Evolutionary conservation across 2,329 filamentous ascomycete genomes (phyloP).

Genomic region (Herpotrichia juniperi): DNA sequence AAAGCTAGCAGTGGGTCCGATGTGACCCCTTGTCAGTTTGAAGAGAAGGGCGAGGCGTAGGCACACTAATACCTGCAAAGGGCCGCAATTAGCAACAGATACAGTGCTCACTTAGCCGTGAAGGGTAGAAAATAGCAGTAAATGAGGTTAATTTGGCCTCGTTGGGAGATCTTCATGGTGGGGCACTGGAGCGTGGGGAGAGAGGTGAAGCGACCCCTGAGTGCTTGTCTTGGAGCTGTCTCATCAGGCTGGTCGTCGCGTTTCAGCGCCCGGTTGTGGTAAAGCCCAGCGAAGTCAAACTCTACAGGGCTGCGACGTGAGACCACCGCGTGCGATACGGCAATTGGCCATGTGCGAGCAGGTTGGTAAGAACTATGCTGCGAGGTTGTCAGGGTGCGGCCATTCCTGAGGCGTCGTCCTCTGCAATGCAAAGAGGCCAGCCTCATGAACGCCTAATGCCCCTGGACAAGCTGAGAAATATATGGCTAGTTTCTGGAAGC

Average conservation of each 20-base stretch:
- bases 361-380: conserved; percentile 10
- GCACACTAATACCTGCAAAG: conserved; percentile 21
- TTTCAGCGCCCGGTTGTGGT: conserved; percentile 41
- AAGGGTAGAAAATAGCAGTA: conserved; percentile 21
- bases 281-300: conserved; percentile 28
- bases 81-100: conserved; percentile 32
- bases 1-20: conserved; percentile 42
- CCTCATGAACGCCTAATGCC: neutral
- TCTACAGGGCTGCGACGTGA: conserved; percentile 32
- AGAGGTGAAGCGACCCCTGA: conserved; percentile 24
- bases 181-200: conserved; percentile 20
- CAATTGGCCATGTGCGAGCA: conserved; percentile 18
- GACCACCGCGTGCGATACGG: conserved; percentile 20
- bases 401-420: neutral
- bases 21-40: conserved; percentile 45
- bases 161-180: conserved; percentile 17
- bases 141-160: conserved; percentile 23
- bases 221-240: conserved; percentile 42
- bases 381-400: neutral
- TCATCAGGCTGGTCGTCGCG: conserved; percentile 34
- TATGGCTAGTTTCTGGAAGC: neutral
- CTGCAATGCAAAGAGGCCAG: conserved; percentile 3
- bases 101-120: conserved; percentile 13
- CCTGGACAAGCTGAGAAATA: conserved; percentile 2
- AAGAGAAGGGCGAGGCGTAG: conserved; percentile 30